Conservation (phyloP, 1,139 yeast genomes). For the Yamadazyma taylorii region DNA sequence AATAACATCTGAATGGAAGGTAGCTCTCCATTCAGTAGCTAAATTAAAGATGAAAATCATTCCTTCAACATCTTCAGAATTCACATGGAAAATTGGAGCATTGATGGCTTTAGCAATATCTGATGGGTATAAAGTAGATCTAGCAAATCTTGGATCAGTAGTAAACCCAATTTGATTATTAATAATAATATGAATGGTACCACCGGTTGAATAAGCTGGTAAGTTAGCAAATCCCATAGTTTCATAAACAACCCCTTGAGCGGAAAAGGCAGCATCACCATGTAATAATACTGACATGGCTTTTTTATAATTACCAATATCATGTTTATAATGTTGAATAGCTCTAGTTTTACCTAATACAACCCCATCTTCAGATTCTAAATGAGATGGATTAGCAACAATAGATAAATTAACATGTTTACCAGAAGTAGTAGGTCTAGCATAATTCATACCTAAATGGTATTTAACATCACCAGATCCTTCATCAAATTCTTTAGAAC, state of each 20-base stretch:
- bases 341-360: conserved; percentile 98
- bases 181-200: conserved; percentile 92
- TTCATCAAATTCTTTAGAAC: conserved; percentile 80
- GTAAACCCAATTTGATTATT: conserved; percentile 99
- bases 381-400: conserved; percentile 98
- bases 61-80: conserved; percentile 97
- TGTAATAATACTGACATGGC: conserved; percentile 92
- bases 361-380: conserved; percentile 98
- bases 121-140: conserved; percentile 97
- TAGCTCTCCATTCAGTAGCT: conserved; percentile 98
- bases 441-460: conserved; percentile 99
- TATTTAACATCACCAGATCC: conserved; percentile 99
- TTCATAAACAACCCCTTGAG: conserved; percentile 98
- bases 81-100: conserved; percentile 98
- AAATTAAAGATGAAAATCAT: conserved; percentile 87
- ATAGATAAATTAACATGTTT: conserved; percentile 91
- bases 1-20: conserved; percentile 93
- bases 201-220: conserved; percentile 98
- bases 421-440: conserved; percentile 98
- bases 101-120: conserved; percentile 95
- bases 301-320: conserved; percentile 76
- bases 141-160: conserved; percentile 95
- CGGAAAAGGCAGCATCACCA: conserved; percentile 99
- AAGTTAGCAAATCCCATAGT: conserved; percentile 92
- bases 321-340: conserved; percentile 87